phyloP scores from a whole-genome alignment of 345 rosid species.

The Corymbia maculata region DNA sequence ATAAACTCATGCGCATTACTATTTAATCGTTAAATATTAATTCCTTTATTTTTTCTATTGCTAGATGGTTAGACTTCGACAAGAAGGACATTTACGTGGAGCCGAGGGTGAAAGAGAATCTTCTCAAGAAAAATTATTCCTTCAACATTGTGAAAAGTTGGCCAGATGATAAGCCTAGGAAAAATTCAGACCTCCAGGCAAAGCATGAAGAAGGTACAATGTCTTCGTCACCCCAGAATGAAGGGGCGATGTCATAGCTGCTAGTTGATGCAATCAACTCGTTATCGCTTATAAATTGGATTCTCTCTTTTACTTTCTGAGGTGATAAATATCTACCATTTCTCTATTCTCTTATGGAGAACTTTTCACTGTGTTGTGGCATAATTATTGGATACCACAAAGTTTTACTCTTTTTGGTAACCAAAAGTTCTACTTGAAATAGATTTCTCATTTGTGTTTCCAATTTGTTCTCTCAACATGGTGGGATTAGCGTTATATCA shows the following conservation, averaged over 20 bases:
- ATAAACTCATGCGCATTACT: background rate
- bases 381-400: background rate
- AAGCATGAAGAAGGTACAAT: background rate
- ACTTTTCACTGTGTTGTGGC: background rate
- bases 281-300: background rate
- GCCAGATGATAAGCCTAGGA: conserved; percentile 59
- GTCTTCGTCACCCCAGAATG: background rate
- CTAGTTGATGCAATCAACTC: background rate
- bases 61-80: conserved; percentile 77
- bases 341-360: background rate
- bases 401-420: background rate
- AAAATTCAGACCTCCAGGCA: background rate
- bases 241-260: background rate
- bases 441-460: background rate
- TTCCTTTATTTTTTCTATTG: conserved; percentile 1
- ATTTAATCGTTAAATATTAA: background rate
- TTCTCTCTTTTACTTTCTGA: background rate
- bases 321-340: background rate
- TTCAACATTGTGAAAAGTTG: conserved; percentile 75
- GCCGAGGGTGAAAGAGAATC: conserved; percentile 72
- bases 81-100: conserved; percentile 72
- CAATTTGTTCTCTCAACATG: background rate
- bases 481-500: background rate
- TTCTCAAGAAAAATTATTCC: conserved; percentile 53
- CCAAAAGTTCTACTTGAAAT: background rate